Conservation (phyloP, 2,329 filamentous ascomycete genomes). For the Penicillium vulpinum region DNA sequence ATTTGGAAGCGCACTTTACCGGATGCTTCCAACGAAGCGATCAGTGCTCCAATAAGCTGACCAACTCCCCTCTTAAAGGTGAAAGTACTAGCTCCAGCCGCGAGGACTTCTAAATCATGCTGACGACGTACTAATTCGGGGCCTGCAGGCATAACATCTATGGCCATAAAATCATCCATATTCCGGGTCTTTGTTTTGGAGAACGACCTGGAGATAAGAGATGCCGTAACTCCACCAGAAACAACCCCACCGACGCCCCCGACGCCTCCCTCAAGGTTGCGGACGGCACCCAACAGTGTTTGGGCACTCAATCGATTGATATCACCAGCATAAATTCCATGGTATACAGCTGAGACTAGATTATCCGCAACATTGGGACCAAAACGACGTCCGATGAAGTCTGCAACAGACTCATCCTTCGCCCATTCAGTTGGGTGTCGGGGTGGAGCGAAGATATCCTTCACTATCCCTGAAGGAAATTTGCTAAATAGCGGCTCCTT, state of each 20-base stretch:
- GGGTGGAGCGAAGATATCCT: conserved; percentile 40
- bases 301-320: conserved; percentile 75
- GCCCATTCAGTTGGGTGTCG: conserved; percentile 35
- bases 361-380: conserved; percentile 65
- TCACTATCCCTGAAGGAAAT: conserved; percentile 18
- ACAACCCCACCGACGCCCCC: conserved; percentile 17
- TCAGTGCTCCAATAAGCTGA: conserved; percentile 59
- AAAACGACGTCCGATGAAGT: conserved; percentile 61
- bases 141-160: conserved; percentile 11
- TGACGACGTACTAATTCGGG: not conserved
- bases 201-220: conserved; percentile 13
- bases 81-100: conserved; percentile 38
- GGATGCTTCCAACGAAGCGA: conserved; percentile 50
- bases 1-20: conserved; percentile 62
- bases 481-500: conserved; percentile 56
- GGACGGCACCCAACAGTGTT: conserved; percentile 56
- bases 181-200: conserved; percentile 12
- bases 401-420: conserved; percentile 69
- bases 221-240: conserved; percentile 11
- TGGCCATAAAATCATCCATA: conserved; percentile 33
- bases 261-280: conserved; percentile 48
- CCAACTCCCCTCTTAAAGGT: conserved; percentile 60
- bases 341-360: conserved; percentile 70
- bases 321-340: conserved; percentile 92
- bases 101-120: conserved; percentile 13